phyloP scores from a whole-genome alignment of 1,139 yeast species.

The Suhomyces wounanorum region DNA sequence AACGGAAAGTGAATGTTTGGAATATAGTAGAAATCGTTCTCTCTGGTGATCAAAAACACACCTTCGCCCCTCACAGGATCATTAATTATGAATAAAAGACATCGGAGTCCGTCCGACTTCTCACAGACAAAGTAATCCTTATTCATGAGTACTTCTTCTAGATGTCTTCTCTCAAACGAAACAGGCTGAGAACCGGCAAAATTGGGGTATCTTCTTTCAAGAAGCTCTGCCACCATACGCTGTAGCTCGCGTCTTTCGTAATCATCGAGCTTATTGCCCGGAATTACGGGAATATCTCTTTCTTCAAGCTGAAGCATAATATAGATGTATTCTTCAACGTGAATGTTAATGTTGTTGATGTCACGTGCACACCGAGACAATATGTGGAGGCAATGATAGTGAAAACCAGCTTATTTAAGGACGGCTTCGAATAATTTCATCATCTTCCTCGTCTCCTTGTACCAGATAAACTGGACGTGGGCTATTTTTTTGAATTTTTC shows the following conservation, averaged over 20 bases:
- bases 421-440: too few species aligned
- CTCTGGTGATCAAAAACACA: slow-evolving; percentile 76
- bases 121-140: slow-evolving; percentile 85
- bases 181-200: slow-evolving; percentile 97
- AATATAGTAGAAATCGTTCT: slow-evolving; percentile 78
- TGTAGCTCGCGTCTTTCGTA: slow-evolving; percentile 69
- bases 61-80: slow-evolving; percentile 78
- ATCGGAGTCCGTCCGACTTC: slow-evolving; percentile 90
- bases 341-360: slow-evolving; percentile 1
- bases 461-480: too few species aligned
- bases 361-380: neutral
- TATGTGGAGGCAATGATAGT: neutral
- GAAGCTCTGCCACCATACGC: slow-evolving; percentile 66
- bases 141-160: slow-evolving; percentile 60
- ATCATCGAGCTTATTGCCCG: slow-evolving; percentile 76
- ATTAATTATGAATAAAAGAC: slow-evolving; percentile 65
- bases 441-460: too few species aligned
- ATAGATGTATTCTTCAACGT: neutral
- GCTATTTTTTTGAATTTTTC: too few species aligned
- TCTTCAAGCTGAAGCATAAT: slow-evolving; percentile 46
- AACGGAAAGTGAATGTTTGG: slow-evolving; percentile 85
- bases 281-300: slow-evolving; percentile 77
- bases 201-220: slow-evolving; percentile 51
- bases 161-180: slow-evolving; percentile 77
- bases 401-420: too few species aligned